A percentile compares a stretch with the other conserved stretches of the same genome.
These are phyloP conservation scores for Anthracocystis panici-leucophaei DNA, from an alignment of 1,284 basidiomycete species.

Conservation along the genomic window DNA sequence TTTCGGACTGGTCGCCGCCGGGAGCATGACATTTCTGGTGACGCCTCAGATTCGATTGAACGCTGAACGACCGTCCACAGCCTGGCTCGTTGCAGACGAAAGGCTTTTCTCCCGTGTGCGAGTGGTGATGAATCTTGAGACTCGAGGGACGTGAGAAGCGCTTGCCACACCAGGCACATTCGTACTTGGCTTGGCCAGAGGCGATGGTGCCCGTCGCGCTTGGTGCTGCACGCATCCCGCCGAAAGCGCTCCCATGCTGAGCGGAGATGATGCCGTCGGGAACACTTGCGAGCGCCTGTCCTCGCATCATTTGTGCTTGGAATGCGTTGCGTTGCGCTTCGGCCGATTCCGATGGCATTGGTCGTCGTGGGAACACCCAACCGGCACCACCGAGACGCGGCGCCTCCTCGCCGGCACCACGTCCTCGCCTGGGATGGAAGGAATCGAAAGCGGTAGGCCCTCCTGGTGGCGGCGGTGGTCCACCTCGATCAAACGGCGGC, in stretches of 20 bases:
- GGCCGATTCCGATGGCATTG: slow-evolving; percentile 37
- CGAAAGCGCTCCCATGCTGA: slow-evolving; percentile 33
- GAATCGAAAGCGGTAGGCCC: slow-evolving; percentile 38
- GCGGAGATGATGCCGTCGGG: slow-evolving; percentile 47
- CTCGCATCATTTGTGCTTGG: slow-evolving; percentile 48
- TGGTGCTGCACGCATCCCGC: slow-evolving; percentile 35
- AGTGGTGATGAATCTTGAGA: slow-evolving; percentile 66
- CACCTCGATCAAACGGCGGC: slow-evolving; percentile 37
- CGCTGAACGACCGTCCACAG: slow-evolving; percentile 66
- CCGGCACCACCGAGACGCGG: slow-evolving; percentile 41
- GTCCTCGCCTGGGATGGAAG: slow-evolving; percentile 47
- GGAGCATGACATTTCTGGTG: slow-evolving; percentile 63
- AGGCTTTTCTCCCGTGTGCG: slow-evolving; percentile 68
- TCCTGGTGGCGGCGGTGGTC: slow-evolving; percentile 36
- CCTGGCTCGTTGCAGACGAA: slow-evolving; percentile 63
- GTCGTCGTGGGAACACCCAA: slow-evolving; percentile 50
- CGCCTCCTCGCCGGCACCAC: slow-evolving; percentile 40
- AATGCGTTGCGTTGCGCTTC: slow-evolving; percentile 45
- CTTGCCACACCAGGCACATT: slow-evolving; percentile 64
- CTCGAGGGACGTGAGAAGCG: slow-evolving; percentile 66
- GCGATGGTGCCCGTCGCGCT: slow-evolving; percentile 46
- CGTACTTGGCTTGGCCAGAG: slow-evolving; percentile 61
- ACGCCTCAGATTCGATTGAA: slow-evolving; percentile 66
- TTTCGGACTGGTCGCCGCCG: slow-evolving; percentile 40
- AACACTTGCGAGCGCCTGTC: slow-evolving; percentile 35